Conservation (phyloP, 768 basidiomycete genomes). For the Peribolospora baueri region DNA sequence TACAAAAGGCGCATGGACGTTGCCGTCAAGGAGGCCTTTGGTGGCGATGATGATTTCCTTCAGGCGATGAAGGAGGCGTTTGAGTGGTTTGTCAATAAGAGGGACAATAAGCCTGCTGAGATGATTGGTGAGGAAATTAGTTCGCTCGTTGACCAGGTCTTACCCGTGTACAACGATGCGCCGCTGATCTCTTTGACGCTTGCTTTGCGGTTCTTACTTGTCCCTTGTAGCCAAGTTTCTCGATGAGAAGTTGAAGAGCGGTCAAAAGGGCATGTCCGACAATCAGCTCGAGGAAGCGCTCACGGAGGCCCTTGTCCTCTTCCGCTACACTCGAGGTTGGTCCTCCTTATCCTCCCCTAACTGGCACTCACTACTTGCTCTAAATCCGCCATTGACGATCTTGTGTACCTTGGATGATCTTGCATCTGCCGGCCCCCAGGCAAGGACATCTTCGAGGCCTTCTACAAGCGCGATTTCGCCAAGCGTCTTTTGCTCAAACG, state of each 20-base stretch:
- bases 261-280: conserved; percentile 46
- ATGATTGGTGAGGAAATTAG: conserved; percentile 33
- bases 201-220: not conserved
- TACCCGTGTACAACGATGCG: not conserved
- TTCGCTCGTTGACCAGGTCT: conserved; percentile 31
- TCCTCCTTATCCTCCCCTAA: not conserved
- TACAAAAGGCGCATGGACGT: conserved; percentile 38
- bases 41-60: conserved; percentile 20
- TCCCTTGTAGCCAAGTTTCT: conserved; percentile 45
- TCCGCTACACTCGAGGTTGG: conserved; percentile 47
- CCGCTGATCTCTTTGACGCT: not conserved
- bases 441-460: conserved; percentile 79
- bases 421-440: conserved; percentile 22
- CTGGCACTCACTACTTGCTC: not conserved
- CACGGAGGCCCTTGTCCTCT: conserved; percentile 44
- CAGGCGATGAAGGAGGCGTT: conserved; percentile 33
- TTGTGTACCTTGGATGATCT: not conserved
- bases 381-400: not conserved
- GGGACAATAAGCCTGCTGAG: conserved; percentile 58
- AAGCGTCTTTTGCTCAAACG: conserved; percentile 61
- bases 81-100: conserved; percentile 43
- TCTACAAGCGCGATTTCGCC: conserved; percentile 70
- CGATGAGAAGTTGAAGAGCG: conserved; percentile 63
- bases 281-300: conserved; percentile 37
- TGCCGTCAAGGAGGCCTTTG: conserved; percentile 31